Evolutionary conservation across 2,329 filamentous ascomycete genomes (phyloP).

Genomic region (Fusarium algeriense): DNA sequence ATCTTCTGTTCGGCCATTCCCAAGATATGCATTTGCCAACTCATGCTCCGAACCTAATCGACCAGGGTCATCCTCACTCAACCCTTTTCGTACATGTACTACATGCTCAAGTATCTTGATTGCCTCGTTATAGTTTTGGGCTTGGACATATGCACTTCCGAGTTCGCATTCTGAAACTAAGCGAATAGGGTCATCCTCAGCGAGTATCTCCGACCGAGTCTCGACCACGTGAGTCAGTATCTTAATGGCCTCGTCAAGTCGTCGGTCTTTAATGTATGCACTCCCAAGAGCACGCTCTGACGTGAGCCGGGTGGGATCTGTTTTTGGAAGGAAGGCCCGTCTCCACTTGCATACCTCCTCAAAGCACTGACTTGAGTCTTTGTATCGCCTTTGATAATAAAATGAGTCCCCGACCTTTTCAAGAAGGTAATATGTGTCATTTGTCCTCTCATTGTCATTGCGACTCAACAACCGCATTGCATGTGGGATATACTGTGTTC

Average conservation of each 20-base stretch:
- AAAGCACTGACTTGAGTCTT: not conserved
- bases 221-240: not conserved
- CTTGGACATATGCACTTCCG: not conserved
- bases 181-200: fast-evolving
- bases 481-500: not conserved
- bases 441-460: no score
- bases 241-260: not conserved
- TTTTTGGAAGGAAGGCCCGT: not conserved
- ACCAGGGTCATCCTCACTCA: not conserved
- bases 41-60: not conserved
- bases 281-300: not conserved
- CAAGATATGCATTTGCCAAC: not conserved
- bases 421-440: not conserved
- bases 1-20: not conserved
- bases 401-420: fast-evolving
- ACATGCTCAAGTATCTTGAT: not conserved
- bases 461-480: not conserved
- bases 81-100: not conserved
- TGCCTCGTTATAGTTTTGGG: not conserved
- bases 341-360: not conserved
- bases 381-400: fast-evolving
- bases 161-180: not conserved
- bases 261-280: not conserved
- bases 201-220: not conserved
- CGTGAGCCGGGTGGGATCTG: fast-evolving